Conservation (phyloP, 2,329 filamentous ascomycete genomes). For the Myriosclerotinia duriaeana region DNA sequence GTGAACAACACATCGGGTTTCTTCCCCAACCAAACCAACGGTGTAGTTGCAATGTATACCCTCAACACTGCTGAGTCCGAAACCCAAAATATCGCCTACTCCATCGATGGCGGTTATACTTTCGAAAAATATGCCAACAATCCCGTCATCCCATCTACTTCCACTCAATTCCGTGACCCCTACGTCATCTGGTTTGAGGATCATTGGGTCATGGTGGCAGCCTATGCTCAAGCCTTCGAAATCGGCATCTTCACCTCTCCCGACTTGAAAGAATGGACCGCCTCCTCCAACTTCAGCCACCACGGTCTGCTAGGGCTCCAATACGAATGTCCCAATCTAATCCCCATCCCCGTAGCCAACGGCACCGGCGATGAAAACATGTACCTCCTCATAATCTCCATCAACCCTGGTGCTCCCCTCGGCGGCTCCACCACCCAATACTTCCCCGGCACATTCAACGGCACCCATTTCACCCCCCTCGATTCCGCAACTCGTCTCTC, state of each 20-base stretch:
- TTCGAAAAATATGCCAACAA: conserved; percentile 60
- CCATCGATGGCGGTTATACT: conserved; percentile 59
- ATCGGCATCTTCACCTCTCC: conserved; percentile 62
- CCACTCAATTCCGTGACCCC: conserved; percentile 62
- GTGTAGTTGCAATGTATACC: conserved; percentile 60
- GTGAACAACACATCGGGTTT: conserved; percentile 65
- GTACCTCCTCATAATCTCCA: conserved; percentile 51
- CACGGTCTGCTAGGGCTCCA: conserved; percentile 46
- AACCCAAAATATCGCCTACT: conserved; percentile 62
- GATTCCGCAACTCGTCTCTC: conserved; percentile 47
- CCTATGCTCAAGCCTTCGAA: conserved; percentile 55
- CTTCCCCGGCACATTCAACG: conserved; percentile 60
- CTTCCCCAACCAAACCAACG: conserved; percentile 56
- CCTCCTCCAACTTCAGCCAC: conserved; percentile 59
- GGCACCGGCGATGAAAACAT: conserved; percentile 38
- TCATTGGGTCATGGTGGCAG: conserved; percentile 58
- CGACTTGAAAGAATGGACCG: conserved; percentile 58
- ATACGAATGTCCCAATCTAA: conserved; percentile 61
- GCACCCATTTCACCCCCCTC: conserved; percentile 56
- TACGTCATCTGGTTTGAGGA: conserved; percentile 60
- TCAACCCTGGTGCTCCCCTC: conserved; percentile 57
- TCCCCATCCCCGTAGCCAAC: conserved; percentile 51
- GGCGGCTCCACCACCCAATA: conserved; percentile 58
- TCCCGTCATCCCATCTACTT: conserved; percentile 53
- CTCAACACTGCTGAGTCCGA: conserved; percentile 45